Base-by-base conservation (phyloP, 768 basidiomycete species). In the Cyclocybe cylindracea region DNA sequence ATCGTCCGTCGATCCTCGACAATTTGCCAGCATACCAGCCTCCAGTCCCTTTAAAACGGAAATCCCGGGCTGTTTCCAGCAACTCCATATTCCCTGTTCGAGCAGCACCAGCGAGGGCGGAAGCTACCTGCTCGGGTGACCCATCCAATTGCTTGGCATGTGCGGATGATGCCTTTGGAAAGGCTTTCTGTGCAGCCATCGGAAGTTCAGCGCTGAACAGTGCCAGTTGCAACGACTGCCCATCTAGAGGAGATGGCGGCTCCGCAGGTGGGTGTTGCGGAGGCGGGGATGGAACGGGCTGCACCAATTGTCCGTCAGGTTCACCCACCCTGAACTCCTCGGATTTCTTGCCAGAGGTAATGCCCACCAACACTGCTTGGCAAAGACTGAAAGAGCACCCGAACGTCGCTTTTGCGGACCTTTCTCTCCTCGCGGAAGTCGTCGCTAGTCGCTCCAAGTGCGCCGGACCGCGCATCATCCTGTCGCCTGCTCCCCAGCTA, bases 111-210 rank as follows among this genome's bases (percentile, higher is more conserved):
- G 16, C 40, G 39, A 51, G 66, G 34, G 52, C 61, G 11, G 62
- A 69, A 35, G 65, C 68, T 11, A 79, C 69, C 33, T 95, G 93
- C 67, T 89, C 91, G 13, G 93, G 93, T 10, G 91, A 95, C 62
- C 93, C 93, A 2, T 77, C 80, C 7, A 93, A 94, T 67, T 95
- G 93, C 63, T 66, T 81, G 46, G 93, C 91, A 4, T 95, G 93
- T 64, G 86, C 85, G 4, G 86, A 89, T 61, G 93, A 94, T 66
- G 78, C 79, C 16, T 94, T 94, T 57, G 92, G 92, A 8, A 86
- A 88, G 62, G 92, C 91, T 5, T 95, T 95, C 67, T 95, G 93
- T 65, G 77, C 77, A 36, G 89, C 89, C 16, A 82, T 94, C 39
- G 79, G 78, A 55, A 76, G 84, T 54, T 79, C 85, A 29, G 70